Evolutionary conservation across 2,329 filamentous ascomycete species (phyloP), one percentile per base, ranked within the genome.

Genomic region (Myriosclerotinia duriaeana): DNA sequence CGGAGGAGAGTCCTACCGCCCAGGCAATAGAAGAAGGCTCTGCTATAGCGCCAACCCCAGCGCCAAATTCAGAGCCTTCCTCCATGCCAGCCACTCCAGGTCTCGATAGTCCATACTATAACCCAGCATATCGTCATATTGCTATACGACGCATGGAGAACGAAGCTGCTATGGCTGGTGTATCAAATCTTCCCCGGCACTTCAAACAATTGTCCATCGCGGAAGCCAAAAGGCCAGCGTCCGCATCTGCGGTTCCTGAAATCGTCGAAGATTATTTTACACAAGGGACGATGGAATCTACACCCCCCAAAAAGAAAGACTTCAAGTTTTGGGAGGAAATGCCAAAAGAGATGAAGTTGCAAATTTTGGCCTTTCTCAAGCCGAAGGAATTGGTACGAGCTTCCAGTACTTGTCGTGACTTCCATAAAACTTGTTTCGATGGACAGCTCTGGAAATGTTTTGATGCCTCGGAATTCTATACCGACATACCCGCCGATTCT

Each of bases 381-480:
- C 93, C 93, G 0, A 92, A 88, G 74, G 89, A 98, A 76, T 85
- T 98, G 44, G 87, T 97, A 14, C 85, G 88, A 67, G 85, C 86
- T 66, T 96, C 94, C 0, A 81, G 86, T 22, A 90, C 95, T 26
- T 94, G 88, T 75, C 92, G 88, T 77, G 79, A 84, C 7, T 97
- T 95, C 82, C 83, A 96, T 77, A 83, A 84, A 58, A 87, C 91
- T 78, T 97, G 94, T 79, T 97, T 94, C 73, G 94, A 99, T 77
- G 95, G 95, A 2, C 95, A 99, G 79, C 80, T 98, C 20, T 99
- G 95, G 95, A 88, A 87, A 4, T 87, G 85, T 53, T 84, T 98
- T 59, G 93, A 98, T 76, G 87, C 91, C 2, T 89, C 92, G 9
- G 88, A 91, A 60, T 98, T 94, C 78, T 97, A 98, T 76, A 86